These are phyloP conservation scores for Rusavskia elegans DNA, from an alignment of 495 filamentous ascomycete genomes.

Conservation along the genomic window DNA sequence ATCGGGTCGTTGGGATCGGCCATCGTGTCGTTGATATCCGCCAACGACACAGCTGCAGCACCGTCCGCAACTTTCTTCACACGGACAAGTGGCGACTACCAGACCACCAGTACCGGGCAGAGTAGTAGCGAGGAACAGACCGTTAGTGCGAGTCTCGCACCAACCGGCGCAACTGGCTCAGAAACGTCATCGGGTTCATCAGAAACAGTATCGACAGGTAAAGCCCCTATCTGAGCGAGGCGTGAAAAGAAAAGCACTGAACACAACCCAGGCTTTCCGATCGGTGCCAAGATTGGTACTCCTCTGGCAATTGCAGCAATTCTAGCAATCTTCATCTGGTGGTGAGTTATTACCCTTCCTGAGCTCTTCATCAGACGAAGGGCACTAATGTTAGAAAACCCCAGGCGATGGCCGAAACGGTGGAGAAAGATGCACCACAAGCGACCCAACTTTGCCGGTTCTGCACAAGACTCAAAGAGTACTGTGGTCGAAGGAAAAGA, in stretches of 20 bases:
- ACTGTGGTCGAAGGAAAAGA: too few relatives aligned
- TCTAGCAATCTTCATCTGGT: constrained; percentile 2
- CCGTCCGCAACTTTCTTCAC: too few relatives aligned
- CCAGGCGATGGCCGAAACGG: constrained; percentile 1
- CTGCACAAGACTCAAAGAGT: too few relatives aligned
- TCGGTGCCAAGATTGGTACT: neutral
- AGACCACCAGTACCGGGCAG: neutral
- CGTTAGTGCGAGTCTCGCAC: too few relatives aligned
- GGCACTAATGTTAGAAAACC: neutral
- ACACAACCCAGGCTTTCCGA: neutral
- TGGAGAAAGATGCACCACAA: neutral
- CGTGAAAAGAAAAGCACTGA: neutral
- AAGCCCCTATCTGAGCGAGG: neutral
- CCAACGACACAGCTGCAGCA: too few relatives aligned
- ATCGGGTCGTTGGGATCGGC: too few relatives aligned
- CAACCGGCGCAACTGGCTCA: neutral
- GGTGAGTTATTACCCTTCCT: neutral
- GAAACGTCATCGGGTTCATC: neutral
- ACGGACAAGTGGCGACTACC: neutral
- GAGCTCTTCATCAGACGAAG: too few relatives aligned
- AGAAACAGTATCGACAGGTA: neutral
- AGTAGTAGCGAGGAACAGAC: too few relatives aligned
- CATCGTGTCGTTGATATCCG: too few relatives aligned
- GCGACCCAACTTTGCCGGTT: neutral
- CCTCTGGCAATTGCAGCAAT: neutral